Conservation (phyloP, 192 early-diverging fungal species). For the Powellomyces hirtus region DNA sequence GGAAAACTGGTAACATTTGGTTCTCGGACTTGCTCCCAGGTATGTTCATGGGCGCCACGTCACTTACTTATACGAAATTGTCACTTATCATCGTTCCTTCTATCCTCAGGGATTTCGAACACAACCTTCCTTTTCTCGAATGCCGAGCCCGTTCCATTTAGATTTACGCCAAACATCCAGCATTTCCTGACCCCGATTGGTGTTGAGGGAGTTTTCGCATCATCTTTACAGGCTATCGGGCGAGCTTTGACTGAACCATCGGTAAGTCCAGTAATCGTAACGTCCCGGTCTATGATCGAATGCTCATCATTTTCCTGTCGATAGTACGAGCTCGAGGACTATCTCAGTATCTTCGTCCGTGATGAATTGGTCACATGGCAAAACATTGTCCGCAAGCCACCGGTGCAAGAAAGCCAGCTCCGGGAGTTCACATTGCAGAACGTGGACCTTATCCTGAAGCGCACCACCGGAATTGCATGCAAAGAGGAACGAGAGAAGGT, state of each 20-base stretch:
- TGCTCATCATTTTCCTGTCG: too few relatives aligned
- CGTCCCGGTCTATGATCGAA: too few relatives aligned
- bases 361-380: slow-evolving; percentile 90
- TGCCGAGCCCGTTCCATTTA: slow-evolving; percentile 91
- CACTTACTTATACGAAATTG: background rate
- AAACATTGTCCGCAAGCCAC: slow-evolving; percentile 47
- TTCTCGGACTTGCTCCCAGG: slow-evolving; percentile 80
- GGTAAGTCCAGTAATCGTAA: slow-evolving; percentile 31
- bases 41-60: slow-evolving; percentile 26
- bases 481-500: slow-evolving; percentile 73
- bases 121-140: slow-evolving; percentile 52
- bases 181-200: slow-evolving; percentile 90
- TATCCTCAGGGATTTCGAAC: slow-evolving; percentile 41
- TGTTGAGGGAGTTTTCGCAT: slow-evolving; percentile 89
- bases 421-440: slow-evolving; percentile 69
- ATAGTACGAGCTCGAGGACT: slow-evolving; percentile 89
- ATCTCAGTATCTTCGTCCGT: slow-evolving; percentile 88
- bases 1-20: slow-evolving; percentile 83
- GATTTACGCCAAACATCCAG: slow-evolving; percentile 97
- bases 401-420: slow-evolving; percentile 60
- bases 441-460: slow-evolving; percentile 68
- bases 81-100: background rate
- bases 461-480: slow-evolving; percentile 68
- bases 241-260: slow-evolving; percentile 80
- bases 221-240: slow-evolving; percentile 79